phyloP scores from a whole-genome alignment of 2,329 filamentous ascomycete species.

The Talaromyces sp. region DNA sequence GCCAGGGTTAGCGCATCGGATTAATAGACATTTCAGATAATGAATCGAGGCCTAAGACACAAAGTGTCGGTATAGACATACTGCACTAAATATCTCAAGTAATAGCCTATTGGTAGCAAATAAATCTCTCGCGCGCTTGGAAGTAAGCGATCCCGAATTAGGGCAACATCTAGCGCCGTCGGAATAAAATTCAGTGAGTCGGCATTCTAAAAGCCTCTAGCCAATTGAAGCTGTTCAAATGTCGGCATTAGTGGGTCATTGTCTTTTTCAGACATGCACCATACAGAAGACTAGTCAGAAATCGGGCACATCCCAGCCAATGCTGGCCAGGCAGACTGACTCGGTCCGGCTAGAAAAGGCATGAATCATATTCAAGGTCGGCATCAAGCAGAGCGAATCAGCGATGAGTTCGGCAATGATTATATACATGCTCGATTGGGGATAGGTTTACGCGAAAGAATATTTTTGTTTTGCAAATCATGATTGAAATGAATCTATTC shows the following conservation, averaged over 20 bases:
- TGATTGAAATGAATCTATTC: no score
- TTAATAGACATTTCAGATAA: not conserved
- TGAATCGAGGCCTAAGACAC: not conserved
- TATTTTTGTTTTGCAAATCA: not conserved
- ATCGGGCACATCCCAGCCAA: conserved; percentile 8
- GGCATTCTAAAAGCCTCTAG: not conserved
- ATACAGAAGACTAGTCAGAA: conserved; percentile 4
- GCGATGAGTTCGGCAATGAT: not conserved
- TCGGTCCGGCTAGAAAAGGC: not conserved
- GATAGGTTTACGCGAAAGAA: not conserved
- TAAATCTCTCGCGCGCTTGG: not conserved
- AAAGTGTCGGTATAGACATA: not conserved
- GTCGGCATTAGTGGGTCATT: not conserved
- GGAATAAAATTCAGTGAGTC: not conserved
- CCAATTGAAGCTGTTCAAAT: not conserved
- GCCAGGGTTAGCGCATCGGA: not conserved
- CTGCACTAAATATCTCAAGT: not conserved
- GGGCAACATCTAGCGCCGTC: not conserved
- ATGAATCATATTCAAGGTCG: conserved; percentile 1
- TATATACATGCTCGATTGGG: not conserved
- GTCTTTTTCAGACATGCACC: no score
- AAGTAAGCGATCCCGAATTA: not conserved
- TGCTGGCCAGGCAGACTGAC: not conserved
- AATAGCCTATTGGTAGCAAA: not conserved
- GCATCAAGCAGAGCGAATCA: not conserved